Percentiles rank a stretch among this genome's conserved stretches.
These are phyloP conservation scores for Hanseniaspora taiwanica DNA, from an alignment of 805 yeast genomes.

Conservation along the genomic window DNA sequence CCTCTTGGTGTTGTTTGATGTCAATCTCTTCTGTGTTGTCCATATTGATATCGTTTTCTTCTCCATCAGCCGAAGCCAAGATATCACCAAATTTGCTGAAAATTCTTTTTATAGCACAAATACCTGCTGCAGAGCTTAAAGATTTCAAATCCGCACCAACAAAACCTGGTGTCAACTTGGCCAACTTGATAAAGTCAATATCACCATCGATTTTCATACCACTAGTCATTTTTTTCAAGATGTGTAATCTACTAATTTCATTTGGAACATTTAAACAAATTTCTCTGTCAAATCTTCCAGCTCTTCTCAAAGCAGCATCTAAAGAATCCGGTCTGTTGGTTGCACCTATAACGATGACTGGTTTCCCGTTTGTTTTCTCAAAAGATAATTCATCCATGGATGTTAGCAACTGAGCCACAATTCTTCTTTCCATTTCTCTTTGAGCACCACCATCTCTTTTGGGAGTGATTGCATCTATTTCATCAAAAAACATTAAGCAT, in stretches of 20 bases:
- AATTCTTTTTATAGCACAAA: constrained; percentile 83
- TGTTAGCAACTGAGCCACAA: constrained; percentile 89
- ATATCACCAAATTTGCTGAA: constrained; percentile 39
- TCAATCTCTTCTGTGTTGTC: constrained; percentile 12
- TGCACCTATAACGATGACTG: constrained; percentile 90
- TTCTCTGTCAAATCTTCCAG: constrained; percentile 93
- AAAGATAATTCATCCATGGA: constrained; percentile 86
- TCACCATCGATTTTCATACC: constrained; percentile 53
- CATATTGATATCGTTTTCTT: constrained; percentile 22
- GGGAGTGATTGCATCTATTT: constrained; percentile 96
- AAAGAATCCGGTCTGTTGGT: constrained; percentile 93
- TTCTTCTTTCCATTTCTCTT: constrained; percentile 94
- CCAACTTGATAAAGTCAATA: constrained; percentile 59
- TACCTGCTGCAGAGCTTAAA: constrained; percentile 88
- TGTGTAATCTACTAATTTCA: constrained; percentile 65
- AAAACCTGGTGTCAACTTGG: constrained; percentile 91
- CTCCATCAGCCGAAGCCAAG: constrained; percentile 7
- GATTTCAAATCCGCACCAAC: constrained; percentile 97
- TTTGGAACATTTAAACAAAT: constrained; percentile 91
- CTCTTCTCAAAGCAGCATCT: constrained; percentile 89
- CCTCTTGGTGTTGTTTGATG: constrained; percentile 7
- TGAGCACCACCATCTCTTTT: constrained; percentile 91
- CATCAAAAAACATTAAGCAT: constrained; percentile 85
- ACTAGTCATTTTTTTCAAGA: constrained; percentile 60
- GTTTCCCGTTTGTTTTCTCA: constrained; percentile 82